Conservation (phyloP, 176 grass and related monocot genomes). For the Echinochloa phyllopogon region DNA sequence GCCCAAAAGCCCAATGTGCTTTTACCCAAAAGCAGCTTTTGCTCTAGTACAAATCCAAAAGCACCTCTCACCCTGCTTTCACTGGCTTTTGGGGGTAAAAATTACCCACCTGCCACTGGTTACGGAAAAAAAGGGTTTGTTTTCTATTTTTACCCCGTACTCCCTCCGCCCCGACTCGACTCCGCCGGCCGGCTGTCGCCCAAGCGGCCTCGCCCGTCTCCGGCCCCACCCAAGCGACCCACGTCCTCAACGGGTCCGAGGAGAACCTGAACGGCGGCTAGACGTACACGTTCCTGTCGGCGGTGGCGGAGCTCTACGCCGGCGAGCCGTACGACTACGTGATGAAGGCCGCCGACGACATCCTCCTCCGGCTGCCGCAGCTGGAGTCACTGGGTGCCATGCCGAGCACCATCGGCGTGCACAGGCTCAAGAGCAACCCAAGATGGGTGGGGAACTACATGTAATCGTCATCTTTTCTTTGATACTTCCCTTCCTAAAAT, state of each 20-base stretch:
- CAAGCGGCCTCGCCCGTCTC: too few relatives aligned
- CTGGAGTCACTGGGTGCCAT: conserved; percentile 48
- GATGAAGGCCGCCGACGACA: conserved; percentile 89
- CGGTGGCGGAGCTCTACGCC: conserved; percentile 40
- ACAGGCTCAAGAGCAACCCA: conserved; percentile 70
- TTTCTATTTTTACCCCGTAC: too few relatives aligned
- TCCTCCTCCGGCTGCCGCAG: conserved; percentile 57
- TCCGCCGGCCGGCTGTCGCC: too few relatives aligned
- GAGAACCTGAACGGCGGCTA: conserved; percentile 80
- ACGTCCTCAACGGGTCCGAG: conserved; percentile 65
- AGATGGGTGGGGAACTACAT: conserved; percentile 59
- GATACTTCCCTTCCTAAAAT: neutral
- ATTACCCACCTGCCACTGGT: too few relatives aligned
- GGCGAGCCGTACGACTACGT: conserved; percentile 79
- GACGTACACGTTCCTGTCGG: conserved; percentile 69
- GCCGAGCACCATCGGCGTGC: conserved; percentile 77
- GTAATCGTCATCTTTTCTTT: neutral
- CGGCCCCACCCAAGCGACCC: too few relatives aligned
- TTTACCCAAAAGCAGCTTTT: too few relatives aligned
- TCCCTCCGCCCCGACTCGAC: too few relatives aligned
- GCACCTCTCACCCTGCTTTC: too few relatives aligned
- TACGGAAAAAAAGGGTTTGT: too few relatives aligned
- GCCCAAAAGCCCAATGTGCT: too few relatives aligned
- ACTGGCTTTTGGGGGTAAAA: too few relatives aligned
- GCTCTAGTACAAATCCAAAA: too few relatives aligned